Base-by-base conservation (phyloP, 2,329 filamentous ascomycete species). In the Aspergillus proliferans region DNA sequence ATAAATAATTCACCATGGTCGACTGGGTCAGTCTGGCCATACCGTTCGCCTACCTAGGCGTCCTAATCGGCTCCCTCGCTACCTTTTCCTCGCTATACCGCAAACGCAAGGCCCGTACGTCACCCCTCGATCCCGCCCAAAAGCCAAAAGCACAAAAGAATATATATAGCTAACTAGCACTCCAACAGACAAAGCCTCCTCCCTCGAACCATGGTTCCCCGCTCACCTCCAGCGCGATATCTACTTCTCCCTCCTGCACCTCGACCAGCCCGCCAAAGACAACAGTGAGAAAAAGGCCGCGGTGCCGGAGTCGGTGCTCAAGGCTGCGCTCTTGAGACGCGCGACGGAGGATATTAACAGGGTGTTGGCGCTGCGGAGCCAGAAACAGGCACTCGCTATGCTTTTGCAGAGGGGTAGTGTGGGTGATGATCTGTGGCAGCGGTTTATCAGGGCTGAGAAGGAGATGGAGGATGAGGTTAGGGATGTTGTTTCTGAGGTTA, bases 391-490 rank as follows among this genome's bases (percentile, higher is more conserved):
- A 6, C 83, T 95, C 64, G 85, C 86, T 64, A 81, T 84, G 21
- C 75, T 98, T 57, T 72, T 97, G 60, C 89, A 95, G 71, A 80
- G 89, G 55, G 93, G 93, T 44, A 95, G 89, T 63, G 90, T 98
- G 1, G 92, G 93, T 12, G 93, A 98, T 67, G 93, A 98, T 69
- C 72, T 98, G 58, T 95, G 90, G 87, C 88, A 96, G 75, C 80
- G 92, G 36, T 95, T 97, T 70, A 73, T 85, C 71, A 81, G 89
- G 45, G 93, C 92, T 0, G 93, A 98, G 80, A 91, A 94, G 75
- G 93, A 98, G 73, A 94, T 97, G 77, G 91, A 98, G 73, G 88
- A 90, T 58, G 93, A 98, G 73, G 78, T 98, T 53, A 83, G 88
- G 61, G 93, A 98, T 71, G 92, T 97, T 21, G 90, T 97, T 30